Evolutionary conservation across 345 rosid genomes (phyloP).

Genomic region (Citrus cavaleriei): DNA sequence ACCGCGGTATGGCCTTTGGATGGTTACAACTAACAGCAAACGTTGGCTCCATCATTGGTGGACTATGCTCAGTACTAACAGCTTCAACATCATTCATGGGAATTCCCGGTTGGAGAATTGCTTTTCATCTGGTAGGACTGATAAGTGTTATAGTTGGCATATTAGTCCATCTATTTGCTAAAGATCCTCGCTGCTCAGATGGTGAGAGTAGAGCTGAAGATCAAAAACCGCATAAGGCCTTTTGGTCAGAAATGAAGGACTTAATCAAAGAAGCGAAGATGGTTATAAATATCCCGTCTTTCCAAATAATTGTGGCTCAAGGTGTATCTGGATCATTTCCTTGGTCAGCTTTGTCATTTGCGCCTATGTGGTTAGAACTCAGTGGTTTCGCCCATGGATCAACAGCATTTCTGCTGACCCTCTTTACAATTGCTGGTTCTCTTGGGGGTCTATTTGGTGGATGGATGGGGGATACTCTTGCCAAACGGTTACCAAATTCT

Average conservation of each 20-base stretch:
- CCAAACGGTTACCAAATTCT: conserved; percentile 43
- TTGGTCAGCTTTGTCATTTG: conserved; percentile 62
- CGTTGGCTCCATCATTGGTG: conserved; percentile 60
- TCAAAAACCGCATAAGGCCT: conserved; percentile 21
- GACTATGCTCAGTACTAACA: conserved; percentile 47
- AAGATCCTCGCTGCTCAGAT: conserved; percentile 49
- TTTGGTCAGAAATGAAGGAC: conserved; percentile 36
- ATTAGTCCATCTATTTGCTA: conserved; percentile 53
- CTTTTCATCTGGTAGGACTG: conserved; percentile 60
- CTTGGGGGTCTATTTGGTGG: conserved; percentile 58
- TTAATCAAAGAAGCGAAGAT: conserved; percentile 44
- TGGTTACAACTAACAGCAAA: conserved; percentile 66
- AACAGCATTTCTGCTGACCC: conserved; percentile 45
- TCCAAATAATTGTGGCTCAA: conserved; percentile 68
- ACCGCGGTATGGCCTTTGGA: conserved; percentile 77
- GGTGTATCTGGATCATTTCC: conserved; percentile 64
- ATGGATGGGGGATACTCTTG: conserved; percentile 51
- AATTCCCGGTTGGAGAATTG: conserved; percentile 71
- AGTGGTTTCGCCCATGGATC: conserved; percentile 57
- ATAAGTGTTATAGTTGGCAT: conserved; percentile 63
- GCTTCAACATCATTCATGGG: conserved; percentile 73
- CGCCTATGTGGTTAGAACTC: conserved; percentile 66
- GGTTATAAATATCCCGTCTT: conserved; percentile 55
- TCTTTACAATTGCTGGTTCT: conserved; percentile 33
- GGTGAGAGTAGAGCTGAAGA: conserved; percentile 15